Base-by-base conservation (phyloP, 257 asterid species). In the Parsonsia alboflavescens region DNA sequence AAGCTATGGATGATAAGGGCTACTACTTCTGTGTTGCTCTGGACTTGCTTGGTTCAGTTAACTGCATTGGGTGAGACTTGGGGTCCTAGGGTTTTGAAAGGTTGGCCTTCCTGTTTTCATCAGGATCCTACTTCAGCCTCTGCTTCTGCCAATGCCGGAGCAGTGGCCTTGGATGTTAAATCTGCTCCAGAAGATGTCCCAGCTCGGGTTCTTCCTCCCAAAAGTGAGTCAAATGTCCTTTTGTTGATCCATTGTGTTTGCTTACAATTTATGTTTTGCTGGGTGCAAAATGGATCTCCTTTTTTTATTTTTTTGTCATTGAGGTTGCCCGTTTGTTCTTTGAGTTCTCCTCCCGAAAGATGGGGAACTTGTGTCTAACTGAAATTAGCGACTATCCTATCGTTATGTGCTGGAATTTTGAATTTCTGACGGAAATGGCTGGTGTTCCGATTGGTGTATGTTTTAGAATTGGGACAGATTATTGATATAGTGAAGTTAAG, bases 1-100 rank as follows among this genome's bases (percentile, higher is more conserved):
- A 93, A 91, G 89, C 88, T 93, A 10, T 93, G 98, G 98, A 90
- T 89, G 78, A 87, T 93, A 49, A 85, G 98, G 77, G 97, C 94
- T 11, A 90, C 93, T 1, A 90, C 97, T 0, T 84, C 96, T 39
- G 66, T 93, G 77, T 74, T 93, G 85, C 81, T 93, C 61, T 93
- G 97, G 97, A 93, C 93, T 81, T 93, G 96, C 73, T 82, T 93
- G 75, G 96, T 93, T 85, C 98, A 91, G 83, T 83, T 93, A 75
- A 90, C 90, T 54, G 91, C 97, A 66, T 85, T 91, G 84, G 92
- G 97, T 49, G 97, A 93, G 73, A 88, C 89, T 67, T 89, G 93
- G 85, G 98, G 97, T 64, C 97, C 94, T 71, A 85, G 93, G 53
- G 94, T 91, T 78, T 80, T 93, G 39, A 93, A 90, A 75, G 96